Percentiles rank a stretch among this genome's conserved stretches.
Conservation (phyloP, 768 basidiomycete species). For the Auriscalpium microsporum region DNA sequence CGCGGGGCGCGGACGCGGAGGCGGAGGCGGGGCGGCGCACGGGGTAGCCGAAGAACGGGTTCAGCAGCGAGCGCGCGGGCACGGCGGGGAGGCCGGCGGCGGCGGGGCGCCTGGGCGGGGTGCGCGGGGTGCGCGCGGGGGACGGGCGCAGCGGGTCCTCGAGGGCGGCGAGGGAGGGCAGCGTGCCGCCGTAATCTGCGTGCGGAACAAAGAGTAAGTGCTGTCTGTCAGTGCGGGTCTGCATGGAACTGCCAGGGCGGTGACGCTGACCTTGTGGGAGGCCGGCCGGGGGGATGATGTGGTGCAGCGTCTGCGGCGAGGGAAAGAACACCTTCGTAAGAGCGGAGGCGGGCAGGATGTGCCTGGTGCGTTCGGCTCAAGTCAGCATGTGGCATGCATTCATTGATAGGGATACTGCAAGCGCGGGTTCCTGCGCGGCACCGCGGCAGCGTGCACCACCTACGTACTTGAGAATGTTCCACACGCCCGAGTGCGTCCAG, state of each 20-base stretch:
- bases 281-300: slow-evolving; percentile 41
- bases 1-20: slow-evolving; percentile 25
- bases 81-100: slow-evolving; percentile 11
- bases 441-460: neutral
- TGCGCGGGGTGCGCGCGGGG: slow-evolving; percentile 10
- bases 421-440: too few species aligned
- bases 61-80: slow-evolving; percentile 51
- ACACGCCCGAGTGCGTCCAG: slow-evolving; percentile 63
- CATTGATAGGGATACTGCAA: too few species aligned
- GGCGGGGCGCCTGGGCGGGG: too few species aligned
- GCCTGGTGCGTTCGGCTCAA: slow-evolving; percentile 31
- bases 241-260: slow-evolving; percentile 7
- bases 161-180: slow-evolving; percentile 17
- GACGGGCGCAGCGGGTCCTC: neutral
- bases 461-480: slow-evolving; percentile 53
- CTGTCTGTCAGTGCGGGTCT: neutral
- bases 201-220: slow-evolving; percentile 18
- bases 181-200: slow-evolving; percentile 60
- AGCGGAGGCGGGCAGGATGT: slow-evolving; percentile 50
- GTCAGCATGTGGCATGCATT: neutral
- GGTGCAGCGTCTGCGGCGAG: slow-evolving; percentile 42
- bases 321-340: slow-evolving; percentile 62
- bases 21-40: slow-evolving; percentile 20
- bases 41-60: slow-evolving; percentile 71
- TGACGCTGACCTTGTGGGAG: slow-evolving; percentile 59